Percentiles rank a stretch among this genome's conserved stretches.
phyloP scores from a whole-genome alignment of 2,329 filamentous ascomycete genomes.

The Ophioceras dolichostomum region DNA sequence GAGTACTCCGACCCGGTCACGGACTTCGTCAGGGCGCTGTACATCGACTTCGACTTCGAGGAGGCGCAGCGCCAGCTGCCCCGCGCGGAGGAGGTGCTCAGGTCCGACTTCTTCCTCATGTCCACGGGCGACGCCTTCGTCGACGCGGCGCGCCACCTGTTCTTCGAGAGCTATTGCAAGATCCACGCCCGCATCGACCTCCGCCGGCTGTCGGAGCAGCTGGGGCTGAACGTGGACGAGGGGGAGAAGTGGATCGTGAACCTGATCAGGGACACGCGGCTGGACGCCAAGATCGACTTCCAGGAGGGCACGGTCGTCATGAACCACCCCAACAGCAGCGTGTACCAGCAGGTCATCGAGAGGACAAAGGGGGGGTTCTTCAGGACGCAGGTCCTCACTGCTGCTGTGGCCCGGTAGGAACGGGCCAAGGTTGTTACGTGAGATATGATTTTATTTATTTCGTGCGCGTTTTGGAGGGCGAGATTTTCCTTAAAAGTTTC shows the following conservation, averaged over 20 bases:
- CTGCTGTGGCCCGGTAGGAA: slow-evolving; percentile 45
- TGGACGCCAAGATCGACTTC: slow-evolving; percentile 99
- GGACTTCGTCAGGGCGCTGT: slow-evolving; percentile 90
- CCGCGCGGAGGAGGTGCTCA: slow-evolving; percentile 82
- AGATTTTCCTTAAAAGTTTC: too few species aligned
- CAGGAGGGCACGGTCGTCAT: slow-evolving; percentile 97
- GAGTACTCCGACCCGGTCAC: slow-evolving; percentile 95
- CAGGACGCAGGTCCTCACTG: slow-evolving; percentile 84
- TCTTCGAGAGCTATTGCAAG: slow-evolving; percentile 99
- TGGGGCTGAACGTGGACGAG: slow-evolving; percentile 85
- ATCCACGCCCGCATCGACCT: slow-evolving; percentile 98
- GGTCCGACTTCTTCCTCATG: slow-evolving; percentile 90
- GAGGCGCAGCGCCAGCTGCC: slow-evolving; percentile 83
- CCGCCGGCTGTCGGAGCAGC: slow-evolving; percentile 83
- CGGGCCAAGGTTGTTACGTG: too few species aligned
- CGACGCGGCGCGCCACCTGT: slow-evolving; percentile 86
- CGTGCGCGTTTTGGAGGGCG: too few species aligned
- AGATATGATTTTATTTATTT: too few species aligned
- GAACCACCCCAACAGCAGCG: slow-evolving; percentile 97
- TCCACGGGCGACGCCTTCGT: slow-evolving; percentile 79
- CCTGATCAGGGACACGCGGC: slow-evolving; percentile 90
- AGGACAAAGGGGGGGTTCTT: slow-evolving; percentile 98
- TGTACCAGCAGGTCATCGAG: slow-evolving; percentile 99
- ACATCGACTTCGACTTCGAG: slow-evolving; percentile 93
- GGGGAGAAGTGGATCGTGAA: slow-evolving; percentile 99